Base-by-base conservation (phyloP, 306 rosid genomes). In the Quillaja saponaria region DNA sequence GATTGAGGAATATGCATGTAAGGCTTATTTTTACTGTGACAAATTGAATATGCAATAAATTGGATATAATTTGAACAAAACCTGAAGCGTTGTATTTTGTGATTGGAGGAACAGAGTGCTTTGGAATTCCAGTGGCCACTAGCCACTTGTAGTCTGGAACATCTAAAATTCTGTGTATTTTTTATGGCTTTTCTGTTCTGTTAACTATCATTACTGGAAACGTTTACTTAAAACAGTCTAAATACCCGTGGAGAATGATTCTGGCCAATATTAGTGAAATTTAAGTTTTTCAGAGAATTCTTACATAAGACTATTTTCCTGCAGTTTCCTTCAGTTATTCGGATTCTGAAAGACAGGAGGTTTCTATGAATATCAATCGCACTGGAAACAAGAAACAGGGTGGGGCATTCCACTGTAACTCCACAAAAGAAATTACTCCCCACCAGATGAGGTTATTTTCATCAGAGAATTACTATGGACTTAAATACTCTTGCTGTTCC, bases 1-100 rank as follows among this genome's bases (percentile, higher is more conserved):
- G 95, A 81, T 91, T 73, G 98, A 91, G 90, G 98, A 91, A 82
- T 88, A 91, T 69, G 80, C 98, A 54, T 91, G 98, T 91, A 81
- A 82, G 90, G 31, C 31, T 25, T 25, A 25, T 25, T 25, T 4
- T 4, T 1, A 25, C 4, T 25, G 4, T 25, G 31, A 25, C 4
- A 4, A 25, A 2, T 25, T 25, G 31, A 25, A 25, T 25, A 25
- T 25, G n/a, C n/a, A n/a, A n/a, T n/a, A n/a, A n/a, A n/a, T n/a
- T n/a, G n/a, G n/a, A n/a, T n/a, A n/a, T n/a, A n/a, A n/a, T n/a
- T n/a, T n/a, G n/a, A n/a, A n/a, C n/a, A n/a, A n/a, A n/a, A n/a
- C n/a, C n/a, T n/a, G n/a, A n/a, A n/a, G n/a, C n/a, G n/a, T 39
- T 3, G 31, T 25, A 25, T 25, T 2, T 25, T 25, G 31, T 39